Base-by-base conservation (phyloP, 805 yeast genomes). In the Ogataea trehalophila region DNA sequence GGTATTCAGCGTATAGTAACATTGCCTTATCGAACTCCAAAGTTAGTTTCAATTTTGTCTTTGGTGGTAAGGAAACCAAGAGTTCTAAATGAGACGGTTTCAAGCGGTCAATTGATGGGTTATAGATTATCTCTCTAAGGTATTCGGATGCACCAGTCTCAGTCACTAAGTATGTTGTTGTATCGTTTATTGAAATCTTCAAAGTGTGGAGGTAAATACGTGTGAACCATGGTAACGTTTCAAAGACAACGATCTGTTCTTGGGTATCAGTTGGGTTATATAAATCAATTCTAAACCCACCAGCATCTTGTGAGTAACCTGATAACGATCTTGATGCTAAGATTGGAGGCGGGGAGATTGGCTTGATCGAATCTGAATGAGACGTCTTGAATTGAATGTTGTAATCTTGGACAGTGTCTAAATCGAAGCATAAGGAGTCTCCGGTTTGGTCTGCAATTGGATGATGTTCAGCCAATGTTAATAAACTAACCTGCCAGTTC, bases 141-240 rank as follows among this genome's bases (percentile, higher is more conserved):
- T 76, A 60, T 14, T 67, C 62, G 1, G 68, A 61, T 22, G 70
- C 60, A 2, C 55, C 57, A 5, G 53, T 56, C 18, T 67, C 64
- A 6, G 54, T 42, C 7, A 61, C 62, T 22, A 47, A 44, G 17
- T 53, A 53, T 13, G 52, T 29, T 0, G 56, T 42, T 2, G 55
- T 54, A 41, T 60, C 60, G 31, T 61, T 65, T 8, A 54, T 61
- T 13, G 55, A 60, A 3, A 79, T 57, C 3, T 70, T 62, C 47
- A 90, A 66, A 0, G 95, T 81, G 55, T 88, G 90, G 39, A 94
- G 66, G 59, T 86, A 94, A 2, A 88, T 66, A 55, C 92, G 78
- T 81, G 90, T 83, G 63, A 80, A 94, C 98, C 98, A 94, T 0
- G 99, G 99, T 29, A 90, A 70, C 0, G 89, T 75, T 63, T 94